Percentiles rank a stretch among this genome's conserved stretches.
phyloP scores from a whole-genome alignment of 2,329 filamentous ascomycete genomes.

The Pseudopyrenochaeta lycopersici region DNA sequence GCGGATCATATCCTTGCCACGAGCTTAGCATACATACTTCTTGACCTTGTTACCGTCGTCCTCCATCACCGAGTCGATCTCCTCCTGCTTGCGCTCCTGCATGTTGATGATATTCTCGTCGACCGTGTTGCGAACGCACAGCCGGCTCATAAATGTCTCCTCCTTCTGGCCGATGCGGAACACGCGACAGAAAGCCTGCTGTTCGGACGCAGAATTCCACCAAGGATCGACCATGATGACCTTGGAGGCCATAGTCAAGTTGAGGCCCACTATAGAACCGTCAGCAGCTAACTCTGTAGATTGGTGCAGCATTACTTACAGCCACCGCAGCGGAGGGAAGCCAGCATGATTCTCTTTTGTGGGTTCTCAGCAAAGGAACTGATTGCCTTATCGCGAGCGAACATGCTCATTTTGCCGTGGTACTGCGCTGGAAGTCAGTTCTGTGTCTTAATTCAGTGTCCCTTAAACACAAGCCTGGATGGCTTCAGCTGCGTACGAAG shows the following conservation, averaged over 20 bases:
- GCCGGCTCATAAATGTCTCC: slow-evolving; percentile 66
- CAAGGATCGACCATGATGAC: slow-evolving; percentile 60
- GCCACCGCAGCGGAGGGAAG: slow-evolving; percentile 66
- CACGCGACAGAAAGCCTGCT: slow-evolving; percentile 72
- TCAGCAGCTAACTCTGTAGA: background rate
- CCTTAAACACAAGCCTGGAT: background rate
- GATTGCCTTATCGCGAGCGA: slow-evolving; percentile 58
- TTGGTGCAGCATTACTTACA: slow-evolving; percentile 20
- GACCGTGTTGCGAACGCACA: slow-evolving; percentile 65
- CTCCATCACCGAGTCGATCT: slow-evolving; percentile 55
- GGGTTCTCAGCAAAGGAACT: slow-evolving; percentile 55
- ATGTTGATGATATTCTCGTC: slow-evolving; percentile 66
- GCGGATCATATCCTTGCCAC: background rate
- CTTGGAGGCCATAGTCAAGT: slow-evolving; percentile 64
- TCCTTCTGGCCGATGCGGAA: slow-evolving; percentile 71
- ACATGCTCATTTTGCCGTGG: slow-evolving; percentile 59
- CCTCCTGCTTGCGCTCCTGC: slow-evolving; percentile 63
- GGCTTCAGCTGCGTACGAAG: background rate
- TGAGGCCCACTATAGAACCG: slow-evolving; percentile 56
- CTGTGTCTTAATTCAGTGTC: background rate
- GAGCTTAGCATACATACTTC: slow-evolving; percentile 25
- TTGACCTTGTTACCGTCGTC: slow-evolving; percentile 48
- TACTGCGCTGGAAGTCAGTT: slow-evolving; percentile 44
- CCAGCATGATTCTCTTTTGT: slow-evolving; percentile 60
- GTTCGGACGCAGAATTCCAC: slow-evolving; percentile 70